Base-by-base conservation (phyloP, 2,329 filamentous ascomycete genomes). In the Cladosporium cucumerinum region DNA sequence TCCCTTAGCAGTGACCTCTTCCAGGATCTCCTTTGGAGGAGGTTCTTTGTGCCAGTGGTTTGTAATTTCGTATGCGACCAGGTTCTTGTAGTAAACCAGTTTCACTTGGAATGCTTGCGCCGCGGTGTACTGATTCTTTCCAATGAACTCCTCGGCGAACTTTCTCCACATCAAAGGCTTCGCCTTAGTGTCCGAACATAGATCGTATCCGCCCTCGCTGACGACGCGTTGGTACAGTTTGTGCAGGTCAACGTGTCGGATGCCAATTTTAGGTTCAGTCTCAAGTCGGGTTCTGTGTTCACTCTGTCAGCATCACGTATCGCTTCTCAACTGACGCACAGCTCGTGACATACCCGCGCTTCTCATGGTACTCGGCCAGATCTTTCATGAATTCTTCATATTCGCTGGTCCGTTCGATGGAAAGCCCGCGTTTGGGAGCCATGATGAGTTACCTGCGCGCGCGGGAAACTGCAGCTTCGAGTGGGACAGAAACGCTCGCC, bases 61-160 rank as follows among this genome's bases (percentile, higher is more conserved):
- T 55, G 86, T 86, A 72, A 96, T 95, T 78, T 96, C 93, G 78
- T 90, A 97, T 1, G 93, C 92, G 14, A 81, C 83, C 39, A 97
- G 85, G 72, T 94, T 92, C 77, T 92, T 93, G 82, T 96, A 96
- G 80, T 95, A 97, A 68, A 90, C 88, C 64, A 90, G 89, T 80
- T 97, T 97, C 64, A 96, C 82, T 66, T 90, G 86, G 78, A 96
- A 96, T 16, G 92, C 92, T 66, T 92, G 87, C n/a, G 92, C 91
- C 7, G 92, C 85, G 66, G 91, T 87, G 74, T 94, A 93, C 72
- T 85, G 84, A 64, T 87, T 88, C 73, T 87, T 87, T 68, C 93
- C 86, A 58, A 91, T 87, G 65, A 96, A 89, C 71, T 93, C 88
- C 61, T 88, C 84, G 14, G 89, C 91, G 72, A 96, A 85, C 71